Percentiles rank a stretch among this genome's conserved stretches.
Conservation (phyloP, 2,329 filamentous ascomycete species). For the Sporothrix phasma region DNA sequence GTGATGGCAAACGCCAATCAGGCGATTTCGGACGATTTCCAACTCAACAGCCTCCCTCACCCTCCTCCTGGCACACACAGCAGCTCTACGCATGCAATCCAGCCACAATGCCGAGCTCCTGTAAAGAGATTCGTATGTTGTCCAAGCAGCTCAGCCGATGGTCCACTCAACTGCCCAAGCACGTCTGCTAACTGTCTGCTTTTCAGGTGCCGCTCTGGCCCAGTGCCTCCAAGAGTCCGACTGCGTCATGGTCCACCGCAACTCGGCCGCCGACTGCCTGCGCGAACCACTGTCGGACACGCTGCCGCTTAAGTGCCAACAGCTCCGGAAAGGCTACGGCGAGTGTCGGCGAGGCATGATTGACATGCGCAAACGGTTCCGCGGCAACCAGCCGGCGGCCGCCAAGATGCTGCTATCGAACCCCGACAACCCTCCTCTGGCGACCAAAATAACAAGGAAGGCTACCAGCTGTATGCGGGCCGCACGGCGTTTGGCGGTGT, state of each 20-base stretch:
- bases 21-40: conserved; percentile 2
- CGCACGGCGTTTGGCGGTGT: conserved; percentile 56
- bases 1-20: conserved; percentile 1
- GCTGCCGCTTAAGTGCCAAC: conserved; percentile 80
- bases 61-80: background rate
- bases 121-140: conserved; percentile 82
- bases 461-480: conserved; percentile 71
- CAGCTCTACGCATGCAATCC: background rate
- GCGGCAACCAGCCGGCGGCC: conserved; percentile 79
- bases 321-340: conserved; percentile 84
- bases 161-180: too few species aligned
- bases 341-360: conserved; percentile 95
- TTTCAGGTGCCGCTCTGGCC: conserved; percentile 75
- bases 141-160: too few species aligned
- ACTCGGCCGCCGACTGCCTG: conserved; percentile 80
- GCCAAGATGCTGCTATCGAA: conserved; percentile 39
- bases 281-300: conserved; percentile 70
- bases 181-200: background rate
- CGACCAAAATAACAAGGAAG: conserved; percentile 41
- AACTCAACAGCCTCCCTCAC: background rate
- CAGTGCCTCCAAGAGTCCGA: conserved; percentile 93
- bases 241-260: conserved; percentile 86
- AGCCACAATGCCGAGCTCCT: conserved; percentile 69
- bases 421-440: conserved; percentile 32
- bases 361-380: conserved; percentile 97